Base-by-base conservation (phyloP, 495 filamentous ascomycete genomes). In the Aspergillus bertholletiae region DNA sequence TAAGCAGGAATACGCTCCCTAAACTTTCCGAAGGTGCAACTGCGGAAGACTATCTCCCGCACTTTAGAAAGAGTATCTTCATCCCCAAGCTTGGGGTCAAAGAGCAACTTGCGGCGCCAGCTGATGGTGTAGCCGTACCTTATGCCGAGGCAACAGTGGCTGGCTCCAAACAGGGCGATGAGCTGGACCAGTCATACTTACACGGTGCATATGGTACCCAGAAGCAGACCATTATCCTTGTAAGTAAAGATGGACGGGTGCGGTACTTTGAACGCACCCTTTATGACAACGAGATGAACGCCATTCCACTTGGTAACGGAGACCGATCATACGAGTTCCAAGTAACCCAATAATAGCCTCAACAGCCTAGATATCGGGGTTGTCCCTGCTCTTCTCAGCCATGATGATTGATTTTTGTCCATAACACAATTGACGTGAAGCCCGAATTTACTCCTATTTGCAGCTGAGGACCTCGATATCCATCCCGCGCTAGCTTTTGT, bases 211-310 rank as follows among this genome's bases (percentile, higher is more conserved):
- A 98, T 71, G 94, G 94, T n/a, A 98, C 94, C 1, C 90, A 96
- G 67, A 85, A 90, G 58, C 93, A 98, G 76, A 96, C 90, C 0
- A 74, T 97, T 12, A 74, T 97, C 22, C 76, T 97, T 17, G 86
- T 96, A 23, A 84, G 84, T 56, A 80, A 80, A 64, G 75, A 86
- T 18, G 93, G 92, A 13, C 82, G 84, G 46, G 83, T 95, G 39
- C 85, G 83, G 12, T 97, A 89, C 63, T 80, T 86, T 53, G 94
- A 98, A 71, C 81, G 95, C 50, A 88, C 90, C 22, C 74, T 97
- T 37, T 95, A 81, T 70, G 90, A 93, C 67, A 68, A 74, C 5
- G 62, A 87, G 28, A 88, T 80, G 5, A 80, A 82, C 32, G 74
- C 81, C 7, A 73, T 92, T 40, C 73, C 79, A 17, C 69, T 75